Evolutionary conservation across 495 filamentous ascomycete genomes (phyloP).

Genomic region (Diplogelasinospora grovesii): DNA sequence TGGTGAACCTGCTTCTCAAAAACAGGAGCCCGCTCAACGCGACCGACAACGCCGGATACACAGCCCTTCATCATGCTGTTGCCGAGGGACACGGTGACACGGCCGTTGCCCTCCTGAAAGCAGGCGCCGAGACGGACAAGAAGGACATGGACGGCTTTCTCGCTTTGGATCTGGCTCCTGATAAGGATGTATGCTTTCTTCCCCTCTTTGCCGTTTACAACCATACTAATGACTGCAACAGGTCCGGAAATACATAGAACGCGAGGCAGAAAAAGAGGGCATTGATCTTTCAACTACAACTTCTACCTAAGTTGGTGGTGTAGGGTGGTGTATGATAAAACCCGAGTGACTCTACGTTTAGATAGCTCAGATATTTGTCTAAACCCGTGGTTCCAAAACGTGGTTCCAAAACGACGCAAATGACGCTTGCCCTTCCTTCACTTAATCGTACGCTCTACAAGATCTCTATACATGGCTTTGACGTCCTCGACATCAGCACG

Average conservation of each 20-base stretch:
- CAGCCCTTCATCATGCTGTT: constrained; percentile 87
- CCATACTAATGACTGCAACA: constrained; percentile 21
- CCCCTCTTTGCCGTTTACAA: neutral
- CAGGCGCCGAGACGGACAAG: constrained; percentile 77
- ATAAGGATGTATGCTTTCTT: constrained; percentile 42
- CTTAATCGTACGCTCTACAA: constrained; percentile 74
- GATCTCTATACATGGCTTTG: constrained; percentile 89
- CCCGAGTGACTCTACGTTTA: no score
- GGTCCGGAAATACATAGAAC: constrained; percentile 71
- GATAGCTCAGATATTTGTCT: no score
- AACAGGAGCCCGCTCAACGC: constrained; percentile 78
- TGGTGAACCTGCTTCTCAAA: constrained; percentile 74
- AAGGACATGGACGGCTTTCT: constrained; percentile 64
- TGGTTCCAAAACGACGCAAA: no score
- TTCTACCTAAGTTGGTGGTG: neutral
- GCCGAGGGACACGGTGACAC: constrained; percentile 91
- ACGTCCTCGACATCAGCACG: constrained; percentile 82
- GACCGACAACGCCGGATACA: constrained; percentile 75
- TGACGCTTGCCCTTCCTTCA: constrained; percentile 7
- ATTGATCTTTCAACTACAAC: constrained; percentile 53
- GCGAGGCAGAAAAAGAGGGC: constrained; percentile 77
- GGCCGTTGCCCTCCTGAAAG: constrained; percentile 72
- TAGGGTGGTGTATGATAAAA: no score
- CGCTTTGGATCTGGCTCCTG: constrained; percentile 79
- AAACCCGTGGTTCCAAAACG: no score